These are phyloP conservation scores for Trifolium fragiferum DNA, from an alignment of 306 rosid genomes.

Conservation along the genomic window DNA sequence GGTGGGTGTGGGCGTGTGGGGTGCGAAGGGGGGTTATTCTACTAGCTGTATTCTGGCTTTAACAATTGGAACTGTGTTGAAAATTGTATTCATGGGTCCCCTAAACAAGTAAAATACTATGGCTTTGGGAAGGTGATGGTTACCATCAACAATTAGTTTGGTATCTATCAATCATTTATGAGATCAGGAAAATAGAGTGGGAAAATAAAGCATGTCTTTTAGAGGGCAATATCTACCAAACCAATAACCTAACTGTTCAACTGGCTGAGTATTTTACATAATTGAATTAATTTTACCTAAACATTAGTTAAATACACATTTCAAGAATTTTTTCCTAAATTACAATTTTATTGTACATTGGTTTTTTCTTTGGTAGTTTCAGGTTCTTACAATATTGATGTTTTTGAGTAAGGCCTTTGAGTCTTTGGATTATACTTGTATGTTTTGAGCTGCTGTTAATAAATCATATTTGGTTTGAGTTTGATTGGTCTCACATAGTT, in stretches of 20 bases:
- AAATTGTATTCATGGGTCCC: conserved; percentile 63
- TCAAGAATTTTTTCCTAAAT: conserved; percentile 14
- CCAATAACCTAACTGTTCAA: conserved; percentile 60
- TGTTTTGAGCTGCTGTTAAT: conserved; percentile 15
- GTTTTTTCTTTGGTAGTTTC: conserved; percentile 17
- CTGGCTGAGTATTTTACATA: conserved; percentile 41
- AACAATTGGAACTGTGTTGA: conserved; percentile 54
- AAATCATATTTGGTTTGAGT: neutral
- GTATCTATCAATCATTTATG: conserved; percentile 62
- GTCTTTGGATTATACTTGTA: conserved; percentile 19
- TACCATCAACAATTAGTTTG: conserved; percentile 60
- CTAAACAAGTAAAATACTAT: conserved; percentile 43
- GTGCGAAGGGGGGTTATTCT: conserved; percentile 30
- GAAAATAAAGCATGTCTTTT: conserved; percentile 48
- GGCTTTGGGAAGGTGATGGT: conserved; percentile 52
- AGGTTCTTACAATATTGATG: neutral
- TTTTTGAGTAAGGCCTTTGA: conserved; percentile 13
- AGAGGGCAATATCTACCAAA: conserved; percentile 57
- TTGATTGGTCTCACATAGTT: neutral
- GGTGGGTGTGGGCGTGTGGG: conserved; percentile 49
- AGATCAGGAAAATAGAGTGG: conserved; percentile 54
- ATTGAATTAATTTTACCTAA: conserved; percentile 33
- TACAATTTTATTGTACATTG: neutral
- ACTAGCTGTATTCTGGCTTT: conserved; percentile 60
- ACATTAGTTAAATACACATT: conserved; percentile 37